phyloP scores from a whole-genome alignment of 2,329 filamentous ascomycete species.

The Colletotrichum simmondsii region DNA sequence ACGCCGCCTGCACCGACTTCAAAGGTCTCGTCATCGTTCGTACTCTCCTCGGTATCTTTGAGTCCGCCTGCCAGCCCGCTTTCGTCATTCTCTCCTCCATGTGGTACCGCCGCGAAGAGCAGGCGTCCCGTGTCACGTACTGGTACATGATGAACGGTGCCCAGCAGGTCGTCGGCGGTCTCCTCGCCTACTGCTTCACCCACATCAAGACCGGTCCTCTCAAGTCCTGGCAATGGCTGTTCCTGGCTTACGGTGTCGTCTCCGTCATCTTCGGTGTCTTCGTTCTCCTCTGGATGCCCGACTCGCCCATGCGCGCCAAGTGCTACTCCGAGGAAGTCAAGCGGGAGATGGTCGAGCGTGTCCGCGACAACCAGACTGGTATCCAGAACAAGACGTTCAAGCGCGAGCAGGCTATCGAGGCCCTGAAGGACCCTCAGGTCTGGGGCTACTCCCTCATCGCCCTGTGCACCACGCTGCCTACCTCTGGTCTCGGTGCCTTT shows the following conservation, averaged over 20 bases:
- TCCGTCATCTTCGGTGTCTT: slow-evolving; percentile 74
- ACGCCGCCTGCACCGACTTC: slow-evolving; percentile 71
- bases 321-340: slow-evolving; percentile 76
- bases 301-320: slow-evolving; percentile 77
- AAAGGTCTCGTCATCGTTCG: slow-evolving; percentile 68
- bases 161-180: slow-evolving; percentile 78
- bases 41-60: slow-evolving; percentile 76
- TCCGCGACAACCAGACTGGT: slow-evolving; percentile 70
- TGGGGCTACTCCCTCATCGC: slow-evolving; percentile 74
- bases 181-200: slow-evolving; percentile 73
- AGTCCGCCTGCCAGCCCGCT: slow-evolving; percentile 75
- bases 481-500: slow-evolving; percentile 78
- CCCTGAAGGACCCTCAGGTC: slow-evolving; percentile 72
- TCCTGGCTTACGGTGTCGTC: slow-evolving; percentile 72
- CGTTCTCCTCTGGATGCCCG: slow-evolving; percentile 72
- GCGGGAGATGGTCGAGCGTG: slow-evolving; percentile 69
- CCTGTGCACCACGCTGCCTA: slow-evolving; percentile 79
- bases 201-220: slow-evolving; percentile 64
- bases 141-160: slow-evolving; percentile 85
- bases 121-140: slow-evolving; percentile 73
- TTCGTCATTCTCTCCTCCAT: slow-evolving; percentile 75
- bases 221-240: slow-evolving; percentile 76
- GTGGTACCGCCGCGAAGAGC: slow-evolving; percentile 79
- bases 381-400: slow-evolving; percentile 66
- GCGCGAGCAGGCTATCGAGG: slow-evolving; percentile 57